A percentile compares a stretch with the other conserved stretches of the same genome.
Evolutionary conservation across 225 moss, liverwort and hornwort genomes (phyloP).

Genomic region (Marchantia polymorpha): DNA sequence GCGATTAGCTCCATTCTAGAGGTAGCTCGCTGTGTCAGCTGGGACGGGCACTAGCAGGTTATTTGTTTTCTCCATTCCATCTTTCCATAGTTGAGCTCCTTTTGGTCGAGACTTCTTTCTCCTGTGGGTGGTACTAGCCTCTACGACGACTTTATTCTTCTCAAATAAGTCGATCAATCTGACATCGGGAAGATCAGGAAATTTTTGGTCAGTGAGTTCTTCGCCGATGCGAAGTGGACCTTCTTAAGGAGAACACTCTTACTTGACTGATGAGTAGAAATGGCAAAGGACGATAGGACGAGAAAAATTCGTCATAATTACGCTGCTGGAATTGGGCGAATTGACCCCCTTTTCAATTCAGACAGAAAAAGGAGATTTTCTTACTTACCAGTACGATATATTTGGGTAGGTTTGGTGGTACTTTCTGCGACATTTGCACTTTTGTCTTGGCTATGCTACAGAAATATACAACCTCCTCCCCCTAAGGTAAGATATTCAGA

Average conservation of each 20-base stretch:
- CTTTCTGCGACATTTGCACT: conserved; percentile 36
- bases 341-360: background rate
- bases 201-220: background rate
- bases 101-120: background rate
- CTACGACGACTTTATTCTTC: background rate
- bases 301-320: background rate
- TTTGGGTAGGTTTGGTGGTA: conserved; percentile 41
- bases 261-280: background rate
- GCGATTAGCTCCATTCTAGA: background rate
- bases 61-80: background rate
- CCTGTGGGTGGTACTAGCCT: background rate
- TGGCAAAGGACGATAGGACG: background rate
- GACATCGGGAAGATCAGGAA: background rate
- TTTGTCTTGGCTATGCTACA: conserved; percentile 33
- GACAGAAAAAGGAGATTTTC: conserved; percentile 18
- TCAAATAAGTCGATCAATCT: background rate
- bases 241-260: background rate
- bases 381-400: conserved; percentile 23
- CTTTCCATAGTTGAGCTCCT: background rate
- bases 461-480: conserved; percentile 35
- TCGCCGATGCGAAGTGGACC: background rate
- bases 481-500: conserved; percentile 23
- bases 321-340: conserved; percentile 4
- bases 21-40: conserved; percentile 1
- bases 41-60: background rate